Conservation (phyloP, 495 filamentous ascomycete species). For the Neurospora tetraspora region DNA sequence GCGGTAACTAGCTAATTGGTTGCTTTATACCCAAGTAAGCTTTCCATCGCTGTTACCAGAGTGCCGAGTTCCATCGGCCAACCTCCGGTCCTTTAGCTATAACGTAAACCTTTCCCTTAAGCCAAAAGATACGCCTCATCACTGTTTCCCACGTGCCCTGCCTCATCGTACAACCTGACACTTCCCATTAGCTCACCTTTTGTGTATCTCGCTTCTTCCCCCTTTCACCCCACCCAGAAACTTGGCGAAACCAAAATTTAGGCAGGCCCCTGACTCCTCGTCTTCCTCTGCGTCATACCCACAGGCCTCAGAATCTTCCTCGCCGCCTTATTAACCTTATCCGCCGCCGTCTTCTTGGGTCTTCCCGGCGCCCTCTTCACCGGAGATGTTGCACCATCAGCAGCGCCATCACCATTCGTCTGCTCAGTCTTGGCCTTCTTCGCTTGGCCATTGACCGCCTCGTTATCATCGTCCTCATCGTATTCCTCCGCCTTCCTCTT, state of each 20-base stretch:
- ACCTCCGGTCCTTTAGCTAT: background rate
- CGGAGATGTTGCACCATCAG: background rate
- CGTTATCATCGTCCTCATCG: conserved; percentile 10
- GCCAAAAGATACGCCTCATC: background rate
- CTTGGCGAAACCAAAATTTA: conserved; percentile 1
- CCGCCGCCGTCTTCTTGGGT: background rate
- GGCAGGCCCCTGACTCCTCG: conserved; percentile 34
- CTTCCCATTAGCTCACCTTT: background rate
- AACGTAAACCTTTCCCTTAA: background rate
- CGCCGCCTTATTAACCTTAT: background rate
- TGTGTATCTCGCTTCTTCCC: background rate
- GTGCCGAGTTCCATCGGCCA: background rate
- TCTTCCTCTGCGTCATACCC: conserved; percentile 32
- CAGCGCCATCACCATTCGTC: conserved; percentile 4
- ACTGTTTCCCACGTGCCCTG: background rate
- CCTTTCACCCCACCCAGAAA: background rate
- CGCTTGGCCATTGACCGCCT: conserved; percentile 11
- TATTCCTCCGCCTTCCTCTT: conserved; percentile 9
- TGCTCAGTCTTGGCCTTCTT: conserved; percentile 28
- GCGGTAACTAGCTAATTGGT: background rate
- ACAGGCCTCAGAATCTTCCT: conserved; percentile 9
- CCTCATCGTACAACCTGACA: background rate
- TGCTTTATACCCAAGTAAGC: background rate
- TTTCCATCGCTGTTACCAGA: background rate
- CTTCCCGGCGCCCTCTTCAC: background rate